Evolutionary conservation across 2,329 filamentous ascomycete genomes (phyloP), one percentile per base, ranked within the genome.

Genomic region (Diplodia seriata): DNA sequence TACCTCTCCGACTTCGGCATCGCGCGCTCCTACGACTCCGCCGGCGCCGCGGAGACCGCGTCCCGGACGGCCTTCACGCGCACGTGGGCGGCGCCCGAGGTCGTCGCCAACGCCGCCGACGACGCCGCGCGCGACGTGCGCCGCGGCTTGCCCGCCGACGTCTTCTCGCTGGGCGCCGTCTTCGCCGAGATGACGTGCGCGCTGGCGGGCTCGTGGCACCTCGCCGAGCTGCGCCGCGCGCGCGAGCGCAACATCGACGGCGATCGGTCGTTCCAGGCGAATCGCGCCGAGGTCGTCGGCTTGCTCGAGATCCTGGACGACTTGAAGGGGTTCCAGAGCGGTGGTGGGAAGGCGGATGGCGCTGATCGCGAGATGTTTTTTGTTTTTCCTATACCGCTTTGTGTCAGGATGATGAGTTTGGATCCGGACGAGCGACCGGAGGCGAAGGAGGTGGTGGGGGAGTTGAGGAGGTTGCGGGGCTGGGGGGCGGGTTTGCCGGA

Each of bases 41-140:
- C n/a, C n/a, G n/a, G n/a, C n/a, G n/a, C n/a, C n/a, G n/a, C n/a
- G n/a, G n/a, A n/a, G n/a, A n/a, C n/a, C n/a, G n/a, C n/a, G n/a
- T n/a, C n/a, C n/a, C n/a, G n/a, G n/a, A n/a, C n/a, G 1, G 26
- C 70, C 0, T 68, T 77, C 26, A 78, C 76, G 51, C 74, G 74
- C 55, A 73, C 74, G 69, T 79, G 79, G 67, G 73, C 73, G 18
- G 78, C 78, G 1, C 78, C 77, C 0, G 78, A 80, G 68, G 75
- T 77, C 4, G 71, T 74, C 1, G 70, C 71, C 70, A 36, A 70
- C 18, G 7, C 3, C 15, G 12, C 7, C 40, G 15, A 18, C 12
- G 15, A 23, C 23, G 23, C 23, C 23, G 23, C 23, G n/a, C n/a
- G n/a, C n/a, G n/a, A n/a, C n/a, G n/a, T n/a, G n/a, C n/a, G n/a